Base-by-base conservation (phyloP, 257 asterid genomes). In the Solanum tarijense region DNA sequence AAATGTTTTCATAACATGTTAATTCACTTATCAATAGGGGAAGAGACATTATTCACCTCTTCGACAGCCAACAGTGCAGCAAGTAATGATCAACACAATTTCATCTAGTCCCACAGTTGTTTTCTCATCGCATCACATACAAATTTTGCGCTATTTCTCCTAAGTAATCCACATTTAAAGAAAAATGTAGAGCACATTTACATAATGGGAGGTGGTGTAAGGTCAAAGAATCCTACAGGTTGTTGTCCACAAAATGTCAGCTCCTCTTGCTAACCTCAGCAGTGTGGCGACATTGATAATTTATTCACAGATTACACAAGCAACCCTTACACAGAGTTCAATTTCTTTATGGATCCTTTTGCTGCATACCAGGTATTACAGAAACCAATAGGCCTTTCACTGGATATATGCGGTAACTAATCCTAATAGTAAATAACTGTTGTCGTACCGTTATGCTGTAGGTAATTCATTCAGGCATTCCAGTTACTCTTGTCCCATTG, bases 391-490 rank as follows among this genome's bases (percentile, higher is more conserved):
- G 27, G 14, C 13, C 60, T 39, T 76, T 12, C 58, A 39, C 62
- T 76, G 84, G 68, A 29, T 81, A n/a, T 12, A 41, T 25, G 7
- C 9, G 20, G 68, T 29, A 27, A 16, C 39, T 81, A 27, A 81
- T 9, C 65, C 6, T 81, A 81, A 6, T 46, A 29, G 27, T 27
- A 0, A 9, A 1, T 3, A 16, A 46, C 6, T 16, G 55, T 46
- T 66, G 3, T 46, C n/a, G 11, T 46, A 9, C 68, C 27, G 9
- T 39, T 41, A 79, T 89, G 11, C 43, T 65, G 27, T 65, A 96
- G 98, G 98, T 96, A 52, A 91, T 96, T 87, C 96, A 96, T 90
- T 96, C 99, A 1, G 98, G 98, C 16, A 93, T 95, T 81, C 97
- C 98, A 1, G 81, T 94, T 35, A 96, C 98, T 88, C 92, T 96